A percentile compares a stretch with the other conserved stretches of the same genome.
Conservation (phyloP, 73 alveolate species). For the Effrenium voratum region DNA sequence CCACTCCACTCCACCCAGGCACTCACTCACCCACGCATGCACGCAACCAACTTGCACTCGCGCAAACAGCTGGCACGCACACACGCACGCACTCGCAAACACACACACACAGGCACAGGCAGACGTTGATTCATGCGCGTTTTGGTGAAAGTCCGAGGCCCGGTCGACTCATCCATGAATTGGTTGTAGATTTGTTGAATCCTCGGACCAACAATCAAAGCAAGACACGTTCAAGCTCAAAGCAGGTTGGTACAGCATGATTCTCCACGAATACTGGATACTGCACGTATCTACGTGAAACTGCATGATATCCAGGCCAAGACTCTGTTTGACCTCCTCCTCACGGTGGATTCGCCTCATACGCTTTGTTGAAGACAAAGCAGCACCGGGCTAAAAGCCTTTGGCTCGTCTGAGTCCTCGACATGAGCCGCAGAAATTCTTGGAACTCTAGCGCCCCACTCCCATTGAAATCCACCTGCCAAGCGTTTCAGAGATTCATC, state of each 20-base stretch:
- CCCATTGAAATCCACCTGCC: slow-evolving; percentile 82
- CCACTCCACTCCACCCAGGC: no score
- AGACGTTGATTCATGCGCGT: no score
- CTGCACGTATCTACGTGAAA: no score
- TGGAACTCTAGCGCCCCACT: slow-evolving; percentile 79
- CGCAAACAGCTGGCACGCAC: no score
- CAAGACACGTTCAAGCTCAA: not conserved
- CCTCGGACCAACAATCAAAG: slow-evolving; percentile 2
- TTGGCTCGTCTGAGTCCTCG: not conserved
- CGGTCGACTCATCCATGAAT: not conserved
- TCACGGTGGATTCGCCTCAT: slow-evolving; percentile 89
- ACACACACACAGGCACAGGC: no score
- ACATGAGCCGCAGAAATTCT: slow-evolving; percentile 82
- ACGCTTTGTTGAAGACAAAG: not conserved
- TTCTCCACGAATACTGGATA: not conserved
- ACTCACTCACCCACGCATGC: no score
- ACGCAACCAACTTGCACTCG: no score
- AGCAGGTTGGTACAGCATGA: not conserved
- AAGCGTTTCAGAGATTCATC: not conserved
- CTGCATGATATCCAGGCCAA: not conserved
- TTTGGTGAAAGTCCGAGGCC: slow-evolving; percentile 35
- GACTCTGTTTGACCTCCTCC: slow-evolving; percentile 68
- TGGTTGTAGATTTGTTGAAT: slow-evolving; percentile 23
- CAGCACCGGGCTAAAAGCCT: not conserved
- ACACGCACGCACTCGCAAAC: no score